phyloP scores from a whole-genome alignment of 129 eudicot species.

The Escallonia rubra region DNA sequence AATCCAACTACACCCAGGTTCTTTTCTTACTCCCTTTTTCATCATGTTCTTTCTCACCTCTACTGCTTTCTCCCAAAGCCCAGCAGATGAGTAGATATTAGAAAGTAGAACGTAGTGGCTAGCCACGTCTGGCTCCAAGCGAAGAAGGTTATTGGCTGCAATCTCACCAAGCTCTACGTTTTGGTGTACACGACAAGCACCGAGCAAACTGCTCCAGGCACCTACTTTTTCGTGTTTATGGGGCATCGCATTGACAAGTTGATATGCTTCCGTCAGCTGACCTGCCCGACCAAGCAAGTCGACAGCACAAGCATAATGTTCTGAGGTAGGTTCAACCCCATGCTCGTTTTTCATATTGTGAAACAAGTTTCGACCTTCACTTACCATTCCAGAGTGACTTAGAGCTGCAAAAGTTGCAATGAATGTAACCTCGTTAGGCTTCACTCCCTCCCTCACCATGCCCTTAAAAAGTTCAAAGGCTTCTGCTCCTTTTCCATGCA shows the following conservation, averaged over 20 bases:
- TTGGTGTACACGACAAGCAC: conserved; percentile 76
- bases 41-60: conserved; percentile 60
- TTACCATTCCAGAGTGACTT: conserved; percentile 79
- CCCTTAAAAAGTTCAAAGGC: conserved; percentile 44
- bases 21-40: conserved; percentile 63
- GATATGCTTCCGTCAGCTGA: conserved; percentile 54
- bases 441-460: conserved; percentile 48
- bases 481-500: conserved; percentile 80
- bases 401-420: conserved; percentile 72
- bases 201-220: conserved; percentile 85
- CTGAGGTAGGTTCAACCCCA: conserved; percentile 60
- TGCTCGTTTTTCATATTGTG: conserved; percentile 47
- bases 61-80: conserved; percentile 72
- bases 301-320: conserved; percentile 74
- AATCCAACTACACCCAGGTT: conserved; percentile 90
- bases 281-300: conserved; percentile 96
- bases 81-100: conserved; percentile 68
- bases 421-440: conserved; percentile 72
- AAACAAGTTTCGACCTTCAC: conserved; percentile 60
- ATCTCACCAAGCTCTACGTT: conserved; percentile 69
- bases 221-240: conserved; percentile 39
- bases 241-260: conserved; percentile 51
- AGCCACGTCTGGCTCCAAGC: conserved; percentile 66
- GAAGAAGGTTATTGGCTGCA: conserved; percentile 48
- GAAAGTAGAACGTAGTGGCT: conserved; percentile 78